These are phyloP conservation scores for Ceratobasidium sp. DNA, from an alignment of 1,284 basidiomycete species.

Conservation along the genomic window DNA sequence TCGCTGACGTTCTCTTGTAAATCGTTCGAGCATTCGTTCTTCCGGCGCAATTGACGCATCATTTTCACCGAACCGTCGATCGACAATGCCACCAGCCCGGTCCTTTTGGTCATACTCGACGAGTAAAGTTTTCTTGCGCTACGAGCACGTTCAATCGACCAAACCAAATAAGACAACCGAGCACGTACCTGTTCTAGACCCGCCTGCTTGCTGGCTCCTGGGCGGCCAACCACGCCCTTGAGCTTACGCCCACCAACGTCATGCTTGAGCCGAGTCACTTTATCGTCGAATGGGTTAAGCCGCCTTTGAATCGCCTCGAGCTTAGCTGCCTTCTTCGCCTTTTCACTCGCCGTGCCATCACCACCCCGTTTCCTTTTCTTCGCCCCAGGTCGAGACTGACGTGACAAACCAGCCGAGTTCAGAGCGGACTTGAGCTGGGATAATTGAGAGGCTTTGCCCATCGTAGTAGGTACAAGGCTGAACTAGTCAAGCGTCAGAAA, in stretches of 20 bases:
- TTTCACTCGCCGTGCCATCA: conserved; percentile 72
- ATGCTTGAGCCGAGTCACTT: conserved; percentile 91
- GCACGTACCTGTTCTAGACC: conserved; percentile 86
- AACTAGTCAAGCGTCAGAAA: conserved; percentile 12
- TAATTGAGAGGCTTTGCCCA: conserved; percentile 70
- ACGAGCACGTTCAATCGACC: conserved; percentile 4
- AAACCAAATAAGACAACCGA: conserved; percentile 41
- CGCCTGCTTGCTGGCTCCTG: conserved; percentile 87
- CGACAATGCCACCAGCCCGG: conserved; percentile 88
- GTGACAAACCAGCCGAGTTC: conserved; percentile 76
- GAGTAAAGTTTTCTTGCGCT: conserved; percentile 88
- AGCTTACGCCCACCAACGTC: conserved; percentile 89
- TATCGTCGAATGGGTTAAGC: conserved; percentile 94
- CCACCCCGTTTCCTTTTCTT: conserved; percentile 77
- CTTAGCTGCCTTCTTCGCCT: conserved; percentile 80
- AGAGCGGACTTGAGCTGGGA: conserved; percentile 88
- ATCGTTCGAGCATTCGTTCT: conserved; percentile 97
- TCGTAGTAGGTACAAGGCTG: conserved; percentile 9
- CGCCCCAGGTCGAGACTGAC: conserved; percentile 59
- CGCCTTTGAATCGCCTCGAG: conserved; percentile 85
- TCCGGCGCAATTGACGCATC: conserved; percentile 91
- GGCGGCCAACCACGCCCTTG: conserved; percentile 84
- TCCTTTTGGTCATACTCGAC: conserved; percentile 85
- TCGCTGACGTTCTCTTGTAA: conserved; percentile 88
- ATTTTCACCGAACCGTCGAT: conserved; percentile 96